Conservation (phyloP, 805 yeast genomes). For the Wickerhamiella lipophila region DNA sequence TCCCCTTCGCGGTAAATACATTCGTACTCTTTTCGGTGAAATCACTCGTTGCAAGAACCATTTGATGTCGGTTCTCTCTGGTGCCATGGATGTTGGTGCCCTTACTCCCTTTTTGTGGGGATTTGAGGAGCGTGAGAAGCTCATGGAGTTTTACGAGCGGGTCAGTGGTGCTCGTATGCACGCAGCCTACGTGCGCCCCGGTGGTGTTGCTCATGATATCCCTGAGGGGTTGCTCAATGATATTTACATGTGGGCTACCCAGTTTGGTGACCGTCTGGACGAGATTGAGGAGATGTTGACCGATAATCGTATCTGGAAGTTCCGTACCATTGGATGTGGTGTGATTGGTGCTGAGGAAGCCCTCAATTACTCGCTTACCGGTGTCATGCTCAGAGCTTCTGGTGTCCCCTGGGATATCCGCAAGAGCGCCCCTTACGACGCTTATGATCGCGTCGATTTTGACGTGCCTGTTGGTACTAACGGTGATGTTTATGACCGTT, state of each 20-base stretch:
- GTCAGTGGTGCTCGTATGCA: constrained; percentile 86
- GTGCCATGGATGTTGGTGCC: constrained; percentile 92
- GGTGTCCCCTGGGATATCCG: constrained; percentile 81
- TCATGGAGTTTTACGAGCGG: constrained; percentile 85
- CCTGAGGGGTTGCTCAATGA: constrained; percentile 81
- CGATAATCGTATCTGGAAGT: constrained; percentile 86
- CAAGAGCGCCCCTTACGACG: constrained; percentile 81
- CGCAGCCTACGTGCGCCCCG: constrained; percentile 80
- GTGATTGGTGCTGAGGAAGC: constrained; percentile 78
- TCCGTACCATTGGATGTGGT: constrained; percentile 72
- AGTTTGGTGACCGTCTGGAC: constrained; percentile 84
- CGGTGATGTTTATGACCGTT: constrained; percentile 88
- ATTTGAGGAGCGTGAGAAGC: constrained; percentile 82
- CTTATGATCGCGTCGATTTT: constrained; percentile 73
- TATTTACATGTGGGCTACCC: constrained; percentile 92
- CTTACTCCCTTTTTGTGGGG: constrained; percentile 91
- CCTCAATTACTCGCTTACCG: constrained; percentile 62
- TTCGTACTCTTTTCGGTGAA: constrained; percentile 76
- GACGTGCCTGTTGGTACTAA: constrained; percentile 76
- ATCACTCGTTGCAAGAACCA: constrained; percentile 75
- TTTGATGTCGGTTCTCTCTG: constrained; percentile 73
- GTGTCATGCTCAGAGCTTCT: constrained; percentile 84
- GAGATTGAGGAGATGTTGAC: constrained; percentile 82
- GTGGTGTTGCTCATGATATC: constrained; percentile 80
- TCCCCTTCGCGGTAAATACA: constrained; percentile 73